These are phyloP conservation scores for Hysterium pulicare DNA, from an alignment of 2,329 filamentous ascomycete species.

Conservation along the genomic window DNA sequence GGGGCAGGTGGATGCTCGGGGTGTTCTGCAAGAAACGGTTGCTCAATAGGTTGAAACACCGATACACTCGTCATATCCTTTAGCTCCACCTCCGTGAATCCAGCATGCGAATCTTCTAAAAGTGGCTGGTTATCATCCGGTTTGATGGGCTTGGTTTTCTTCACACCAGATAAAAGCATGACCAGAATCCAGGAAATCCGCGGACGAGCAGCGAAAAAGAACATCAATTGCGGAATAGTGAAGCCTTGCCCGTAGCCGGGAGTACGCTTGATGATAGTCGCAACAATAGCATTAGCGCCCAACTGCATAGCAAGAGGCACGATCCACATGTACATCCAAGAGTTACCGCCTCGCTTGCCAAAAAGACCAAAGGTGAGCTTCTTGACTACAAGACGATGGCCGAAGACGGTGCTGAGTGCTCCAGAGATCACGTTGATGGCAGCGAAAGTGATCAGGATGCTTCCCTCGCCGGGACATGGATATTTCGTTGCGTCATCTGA, in stretches of 20 bases:
- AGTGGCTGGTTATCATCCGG: no score
- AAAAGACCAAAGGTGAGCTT: conserved; percentile 8
- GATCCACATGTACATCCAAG: conserved; percentile 9
- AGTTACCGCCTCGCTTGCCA: conserved; percentile 5
- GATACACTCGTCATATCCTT: no score
- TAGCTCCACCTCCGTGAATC: neutral
- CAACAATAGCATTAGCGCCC: conserved; percentile 9
- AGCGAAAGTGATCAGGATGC: conserved; percentile 9
- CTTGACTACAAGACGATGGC: conserved; percentile 7
- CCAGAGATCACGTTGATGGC: conserved; percentile 8
- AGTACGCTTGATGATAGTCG: conserved; percentile 5
- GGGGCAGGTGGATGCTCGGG: no score
- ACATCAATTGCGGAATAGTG: conserved; percentile 10
- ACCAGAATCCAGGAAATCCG: conserved; percentile 10
- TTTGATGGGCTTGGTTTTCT: no score
- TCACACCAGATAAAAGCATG: conserved; percentile 3
- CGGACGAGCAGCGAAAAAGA: conserved; percentile 8
- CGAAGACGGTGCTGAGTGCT: conserved; percentile 8
- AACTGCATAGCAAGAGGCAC: conserved; percentile 9
- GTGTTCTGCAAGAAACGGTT: no score
- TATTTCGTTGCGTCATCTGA: no score
- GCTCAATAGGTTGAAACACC: no score
- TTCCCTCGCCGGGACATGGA: conserved; percentile 7
- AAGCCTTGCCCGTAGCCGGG: conserved; percentile 7
- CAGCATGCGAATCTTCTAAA: no score